phyloP scores from a whole-genome alignment of 2,329 filamentous ascomycete genomes.

The Parastagonospora avenae region DNA sequence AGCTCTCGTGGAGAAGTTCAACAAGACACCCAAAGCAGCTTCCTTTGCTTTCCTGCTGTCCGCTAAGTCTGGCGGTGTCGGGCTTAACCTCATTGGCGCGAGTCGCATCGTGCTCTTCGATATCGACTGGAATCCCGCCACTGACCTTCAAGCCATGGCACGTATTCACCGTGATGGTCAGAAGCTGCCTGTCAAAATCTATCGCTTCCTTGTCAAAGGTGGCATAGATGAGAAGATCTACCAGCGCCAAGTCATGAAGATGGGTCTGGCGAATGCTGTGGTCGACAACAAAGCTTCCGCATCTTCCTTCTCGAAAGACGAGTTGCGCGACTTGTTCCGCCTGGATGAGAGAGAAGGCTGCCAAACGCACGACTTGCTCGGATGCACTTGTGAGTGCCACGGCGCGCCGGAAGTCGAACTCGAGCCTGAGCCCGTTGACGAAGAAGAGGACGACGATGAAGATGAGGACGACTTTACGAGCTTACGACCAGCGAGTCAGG shows the following conservation, averaged over 20 bases:
- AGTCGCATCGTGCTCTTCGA: conserved; percentile 74
- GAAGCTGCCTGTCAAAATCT: conserved; percentile 70
- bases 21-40: conserved; percentile 59
- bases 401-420: conserved; percentile 44
- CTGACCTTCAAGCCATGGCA: conserved; percentile 75
- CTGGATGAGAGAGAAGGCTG: conserved; percentile 66
- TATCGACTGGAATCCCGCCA: conserved; percentile 77
- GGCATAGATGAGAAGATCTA: conserved; percentile 77
- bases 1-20: conserved; percentile 72
- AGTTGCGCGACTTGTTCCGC: conserved; percentile 69
- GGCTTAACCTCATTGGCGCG: conserved; percentile 73
- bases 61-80: conserved; percentile 72
- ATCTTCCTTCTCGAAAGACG: conserved; percentile 68
- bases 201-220: conserved; percentile 70
- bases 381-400: conserved; percentile 65
- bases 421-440: conserved; percentile 17
- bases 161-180: conserved; percentile 76
- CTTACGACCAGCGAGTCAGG: conserved; percentile 48
- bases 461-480: conserved; percentile 29
- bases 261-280: conserved; percentile 71
- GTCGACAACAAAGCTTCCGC: conserved; percentile 68
- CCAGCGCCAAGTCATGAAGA: conserved; percentile 73
- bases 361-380: conserved; percentile 71
- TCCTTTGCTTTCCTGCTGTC: conserved; percentile 74
- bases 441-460: conserved; percentile 28